Conservation (phyloP, 257 asterid genomes). For the Fraxinus anomala region DNA sequence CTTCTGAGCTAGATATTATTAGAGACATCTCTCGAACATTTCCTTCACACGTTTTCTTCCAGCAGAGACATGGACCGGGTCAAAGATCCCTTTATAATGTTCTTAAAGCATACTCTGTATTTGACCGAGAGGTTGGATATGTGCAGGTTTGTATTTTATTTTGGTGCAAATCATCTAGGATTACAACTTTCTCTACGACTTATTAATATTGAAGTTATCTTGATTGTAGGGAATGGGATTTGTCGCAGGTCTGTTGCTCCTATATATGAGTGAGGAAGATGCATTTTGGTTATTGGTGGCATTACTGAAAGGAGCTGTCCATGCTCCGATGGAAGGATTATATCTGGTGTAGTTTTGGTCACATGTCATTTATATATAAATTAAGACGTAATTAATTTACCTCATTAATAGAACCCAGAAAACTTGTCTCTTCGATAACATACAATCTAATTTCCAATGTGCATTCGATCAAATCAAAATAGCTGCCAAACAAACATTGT, state of each 20-base stretch:
- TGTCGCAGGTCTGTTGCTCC: slow-evolving; percentile 93
- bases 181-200: slow-evolving; percentile 18
- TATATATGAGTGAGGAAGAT: slow-evolving; percentile 99
- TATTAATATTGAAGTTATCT: slow-evolving; percentile 28
- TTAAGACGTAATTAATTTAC: slow-evolving; percentile 4
- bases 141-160: slow-evolving; percentile 68
- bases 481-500: not conserved
- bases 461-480: not conserved
- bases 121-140: slow-evolving; percentile 95
- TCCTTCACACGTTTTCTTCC: slow-evolving; percentile 98
- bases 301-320: slow-evolving; percentile 96
- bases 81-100: slow-evolving; percentile 98
- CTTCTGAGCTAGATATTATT: slow-evolving; percentile 95
- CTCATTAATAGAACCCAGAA: slow-evolving; percentile 14
- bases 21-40: slow-evolving; percentile 98
- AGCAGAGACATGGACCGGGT: slow-evolving; percentile 99
- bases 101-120: slow-evolving; percentile 93
- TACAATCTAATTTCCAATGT: not conserved
- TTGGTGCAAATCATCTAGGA: slow-evolving; percentile 20
- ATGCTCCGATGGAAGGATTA: slow-evolving; percentile 98
- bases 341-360: slow-evolving; percentile 64
- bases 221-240: slow-evolving; percentile 97
- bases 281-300: slow-evolving; percentile 99
- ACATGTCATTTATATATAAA: slow-evolving; percentile 11
- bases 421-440: slow-evolving; percentile 4